Conservation (phyloP, 768 basidiomycete genomes). For the Podaxis carcinomalis region DNA sequence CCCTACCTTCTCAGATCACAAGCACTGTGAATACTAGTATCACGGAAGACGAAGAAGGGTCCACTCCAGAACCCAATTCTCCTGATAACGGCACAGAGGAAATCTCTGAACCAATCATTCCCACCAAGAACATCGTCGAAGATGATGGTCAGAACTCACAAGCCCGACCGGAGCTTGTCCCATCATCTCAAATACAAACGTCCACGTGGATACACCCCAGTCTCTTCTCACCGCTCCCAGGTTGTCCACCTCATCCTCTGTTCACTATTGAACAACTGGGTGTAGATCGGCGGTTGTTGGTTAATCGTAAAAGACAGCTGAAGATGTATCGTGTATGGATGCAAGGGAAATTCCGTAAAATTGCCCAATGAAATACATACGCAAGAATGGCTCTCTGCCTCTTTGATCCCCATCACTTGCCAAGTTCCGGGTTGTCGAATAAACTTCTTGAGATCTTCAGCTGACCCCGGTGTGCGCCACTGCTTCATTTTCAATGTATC, state of each 20-base stretch:
- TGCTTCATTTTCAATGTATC: neutral
- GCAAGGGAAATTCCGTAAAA: conserved; percentile 78
- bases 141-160: neutral
- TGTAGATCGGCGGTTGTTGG: conserved; percentile 82
- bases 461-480: neutral
- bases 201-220: conserved; percentile 29
- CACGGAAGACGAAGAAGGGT: conserved; percentile 29
- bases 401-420: neutral
- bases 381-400: neutral
- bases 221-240: conserved; percentile 28
- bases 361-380: conserved; percentile 31
- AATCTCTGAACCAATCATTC: neutral
- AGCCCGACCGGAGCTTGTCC: neutral
- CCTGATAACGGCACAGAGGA: neutral
- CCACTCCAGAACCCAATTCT: neutral
- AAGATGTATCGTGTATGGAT: conserved; percentile 99
- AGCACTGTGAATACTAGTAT: conserved; percentile 26
- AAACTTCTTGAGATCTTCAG: neutral
- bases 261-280: conserved; percentile 85
- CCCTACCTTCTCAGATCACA: conserved; percentile 28
- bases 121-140: neutral
- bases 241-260: conserved; percentile 48
- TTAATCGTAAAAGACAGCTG: conserved; percentile 90
- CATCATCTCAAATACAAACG: neutral
- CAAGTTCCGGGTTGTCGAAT: neutral